Conservation (phyloP, 495 filamentous ascomycete species). For the Trichoderma reesei region DNA sequence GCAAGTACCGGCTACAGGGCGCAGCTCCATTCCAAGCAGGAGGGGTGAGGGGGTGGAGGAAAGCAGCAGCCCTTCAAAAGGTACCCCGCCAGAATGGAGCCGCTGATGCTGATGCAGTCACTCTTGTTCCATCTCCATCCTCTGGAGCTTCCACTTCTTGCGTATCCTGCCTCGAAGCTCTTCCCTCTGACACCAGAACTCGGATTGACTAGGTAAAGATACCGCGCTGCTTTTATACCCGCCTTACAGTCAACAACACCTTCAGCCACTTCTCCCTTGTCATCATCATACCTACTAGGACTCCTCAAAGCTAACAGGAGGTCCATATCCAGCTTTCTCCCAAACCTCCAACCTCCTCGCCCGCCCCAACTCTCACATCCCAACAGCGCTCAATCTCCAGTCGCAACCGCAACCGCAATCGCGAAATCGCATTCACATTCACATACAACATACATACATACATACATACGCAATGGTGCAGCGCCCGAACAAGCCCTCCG, state of each 20-base stretch:
- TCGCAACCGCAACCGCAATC: no score
- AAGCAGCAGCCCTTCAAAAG: background rate
- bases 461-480: conserved; percentile 51
- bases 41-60: background rate
- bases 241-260: no score
- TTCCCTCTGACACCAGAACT: background rate
- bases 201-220: no score
- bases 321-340: no score
- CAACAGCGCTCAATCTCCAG: no score
- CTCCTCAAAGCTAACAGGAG: no score
- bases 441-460: background rate
- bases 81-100: conserved; percentile 3
- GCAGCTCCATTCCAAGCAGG: no score
- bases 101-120: conserved; percentile 3
- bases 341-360: background rate
- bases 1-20: background rate
- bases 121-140: background rate
- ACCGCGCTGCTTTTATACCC: no score
- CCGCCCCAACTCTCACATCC: background rate
- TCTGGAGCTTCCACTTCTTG: background rate
- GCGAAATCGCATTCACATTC: conserved; percentile 12
- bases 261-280: no score
- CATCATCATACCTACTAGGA: no score
- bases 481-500: conserved; percentile 69
- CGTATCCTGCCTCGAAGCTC: background rate